Evolutionary conservation across 2,329 filamentous ascomycete species (phyloP).

Genomic region (Blastomyces silverae): DNA sequence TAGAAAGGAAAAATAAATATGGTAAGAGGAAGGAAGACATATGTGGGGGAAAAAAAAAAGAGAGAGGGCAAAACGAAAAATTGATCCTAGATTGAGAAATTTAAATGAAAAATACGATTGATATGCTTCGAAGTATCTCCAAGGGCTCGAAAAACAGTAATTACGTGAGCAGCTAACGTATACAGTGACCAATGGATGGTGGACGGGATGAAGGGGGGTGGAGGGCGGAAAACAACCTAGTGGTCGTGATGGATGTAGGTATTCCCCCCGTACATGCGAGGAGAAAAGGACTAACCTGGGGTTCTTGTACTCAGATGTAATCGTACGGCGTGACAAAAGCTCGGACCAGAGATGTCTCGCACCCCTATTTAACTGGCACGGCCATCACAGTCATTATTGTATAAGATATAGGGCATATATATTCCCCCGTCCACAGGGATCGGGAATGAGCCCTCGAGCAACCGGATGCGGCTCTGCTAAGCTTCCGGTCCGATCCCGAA

Average conservation of each 20-base stretch:
- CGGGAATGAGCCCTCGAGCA: background rate
- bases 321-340: background rate
- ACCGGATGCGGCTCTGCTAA: background rate
- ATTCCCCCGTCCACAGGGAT: background rate
- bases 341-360: background rate
- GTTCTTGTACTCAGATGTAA: background rate
- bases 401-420: background rate
- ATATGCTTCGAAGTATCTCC: background rate
- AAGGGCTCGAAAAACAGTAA: background rate
- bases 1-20: background rate
- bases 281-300: background rate
- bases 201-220: background rate
- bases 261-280: background rate
- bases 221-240: background rate
- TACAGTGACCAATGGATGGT: background rate
- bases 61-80: background rate
- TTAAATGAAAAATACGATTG: slow-evolving; percentile 2
- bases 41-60: background rate
- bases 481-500: background rate
- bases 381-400: background rate
- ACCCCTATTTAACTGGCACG: background rate
- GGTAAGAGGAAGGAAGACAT: background rate
- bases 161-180: background rate
- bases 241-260: background rate
- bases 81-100: background rate